These are phyloP conservation scores for Rhodomyrtus psidioides DNA, from an alignment of 441 rosid species.

Conservation along the genomic window DNA sequence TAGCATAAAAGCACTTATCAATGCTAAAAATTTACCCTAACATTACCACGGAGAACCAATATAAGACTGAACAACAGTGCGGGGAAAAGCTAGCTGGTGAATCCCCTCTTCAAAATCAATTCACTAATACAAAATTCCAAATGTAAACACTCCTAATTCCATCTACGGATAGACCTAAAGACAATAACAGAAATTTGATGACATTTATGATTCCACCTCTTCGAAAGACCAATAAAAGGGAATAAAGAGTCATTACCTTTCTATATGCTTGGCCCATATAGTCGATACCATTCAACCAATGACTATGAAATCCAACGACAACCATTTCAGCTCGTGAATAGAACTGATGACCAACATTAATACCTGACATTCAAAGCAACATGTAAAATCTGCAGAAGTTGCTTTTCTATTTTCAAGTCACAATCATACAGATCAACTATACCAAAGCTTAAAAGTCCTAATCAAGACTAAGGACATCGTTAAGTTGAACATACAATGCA, in stretches of 20 bases:
- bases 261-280: slow-evolving; percentile 49
- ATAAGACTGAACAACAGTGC: not conserved
- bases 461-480: not conserved
- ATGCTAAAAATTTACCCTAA: not conserved
- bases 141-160: not conserved
- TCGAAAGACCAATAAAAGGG: not conserved
- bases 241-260: slow-evolving; percentile 20
- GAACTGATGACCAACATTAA: slow-evolving; percentile 72
- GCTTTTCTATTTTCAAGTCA: not conserved
- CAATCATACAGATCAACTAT: not conserved
- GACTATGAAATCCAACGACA: slow-evolving; percentile 75
- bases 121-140: not conserved
- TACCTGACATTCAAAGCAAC: slow-evolving; percentile 36
- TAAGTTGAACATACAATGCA: not conserved
- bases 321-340: slow-evolving; percentile 90
- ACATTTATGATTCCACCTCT: not conserved
- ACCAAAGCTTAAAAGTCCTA: not conserved
- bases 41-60: not conserved
- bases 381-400: not conserved
- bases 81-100: not conserved
- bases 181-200: not conserved
- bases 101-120: not conserved
- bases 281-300: slow-evolving; percentile 90
- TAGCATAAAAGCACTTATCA: not conserved
- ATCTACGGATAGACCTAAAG: not conserved